Conservation (phyloP, 2,329 filamentous ascomycete genomes). For the Rugonectria rugulosa region DNA sequence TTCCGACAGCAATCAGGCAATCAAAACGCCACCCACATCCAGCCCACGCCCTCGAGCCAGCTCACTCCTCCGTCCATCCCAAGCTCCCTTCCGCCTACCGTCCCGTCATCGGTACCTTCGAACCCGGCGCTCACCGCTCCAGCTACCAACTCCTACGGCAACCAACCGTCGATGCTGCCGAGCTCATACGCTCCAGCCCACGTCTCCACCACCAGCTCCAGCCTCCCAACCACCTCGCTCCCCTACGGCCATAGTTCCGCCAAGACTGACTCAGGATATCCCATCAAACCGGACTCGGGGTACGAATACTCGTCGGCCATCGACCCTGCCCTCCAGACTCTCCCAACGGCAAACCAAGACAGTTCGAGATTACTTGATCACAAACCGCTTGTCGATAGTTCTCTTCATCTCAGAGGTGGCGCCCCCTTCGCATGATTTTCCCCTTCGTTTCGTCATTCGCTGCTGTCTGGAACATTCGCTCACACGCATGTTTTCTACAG, state of each 20-base stretch:
- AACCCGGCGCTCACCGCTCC: slow-evolving; percentile 36
- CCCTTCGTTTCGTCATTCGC: slow-evolving; percentile 37
- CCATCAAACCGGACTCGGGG: slow-evolving; percentile 49
- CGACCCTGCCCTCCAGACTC: slow-evolving; percentile 70
- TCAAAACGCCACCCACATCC: slow-evolving; percentile 70
- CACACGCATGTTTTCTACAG: slow-evolving; percentile 42
- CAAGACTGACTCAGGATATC: slow-evolving; percentile 45
- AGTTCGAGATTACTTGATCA: slow-evolving; percentile 37
- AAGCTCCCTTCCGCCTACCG: slow-evolving; percentile 32
- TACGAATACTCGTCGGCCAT: slow-evolving; percentile 68
- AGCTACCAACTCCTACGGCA: slow-evolving; percentile 53
- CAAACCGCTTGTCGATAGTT: slow-evolving; percentile 41
- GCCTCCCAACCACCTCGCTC: slow-evolving; percentile 38
- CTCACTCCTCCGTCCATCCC: slow-evolving; percentile 46
- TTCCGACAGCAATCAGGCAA: slow-evolving; percentile 79
- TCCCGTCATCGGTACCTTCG: slow-evolving; percentile 33
- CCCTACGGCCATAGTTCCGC: slow-evolving; percentile 46
- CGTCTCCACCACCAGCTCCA: slow-evolving; percentile 43
- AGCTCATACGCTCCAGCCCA: slow-evolving; percentile 52
- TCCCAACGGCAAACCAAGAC: slow-evolving; percentile 35
- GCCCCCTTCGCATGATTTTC: slow-evolving; percentile 49
- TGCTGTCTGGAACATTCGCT: slow-evolving; percentile 42
- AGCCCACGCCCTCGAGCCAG: slow-evolving; percentile 42
- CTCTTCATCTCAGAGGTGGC: slow-evolving; percentile 59
- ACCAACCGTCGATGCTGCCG: slow-evolving; percentile 53